phyloP scores from a whole-genome alignment of 2,329 filamentous ascomycete species.

The Colletotrichum sp. region DNA sequence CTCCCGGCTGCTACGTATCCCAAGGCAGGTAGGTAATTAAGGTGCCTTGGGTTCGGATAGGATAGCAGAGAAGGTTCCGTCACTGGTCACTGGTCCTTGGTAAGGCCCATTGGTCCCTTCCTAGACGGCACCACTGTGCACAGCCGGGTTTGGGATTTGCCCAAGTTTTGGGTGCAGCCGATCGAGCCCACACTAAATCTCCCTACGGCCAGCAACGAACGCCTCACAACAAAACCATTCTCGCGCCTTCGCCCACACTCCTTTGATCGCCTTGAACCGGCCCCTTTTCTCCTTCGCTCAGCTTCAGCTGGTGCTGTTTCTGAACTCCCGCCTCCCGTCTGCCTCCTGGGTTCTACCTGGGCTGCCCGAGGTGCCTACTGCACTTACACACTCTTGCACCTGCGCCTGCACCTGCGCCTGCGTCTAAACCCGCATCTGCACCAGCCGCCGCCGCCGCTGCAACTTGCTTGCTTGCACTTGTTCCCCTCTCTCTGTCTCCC shows the following conservation, averaged over 20 bases:
- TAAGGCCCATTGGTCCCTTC: background rate
- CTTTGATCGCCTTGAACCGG: slow-evolving; percentile 17
- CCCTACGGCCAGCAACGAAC: slow-evolving; percentile 20
- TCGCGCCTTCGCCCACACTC: slow-evolving; percentile 10
- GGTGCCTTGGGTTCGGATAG: background rate
- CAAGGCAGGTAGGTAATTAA: background rate
- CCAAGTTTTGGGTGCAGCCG: slow-evolving; percentile 17
- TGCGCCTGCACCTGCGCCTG: background rate
- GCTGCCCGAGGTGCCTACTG: background rate
- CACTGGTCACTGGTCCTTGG: background rate
- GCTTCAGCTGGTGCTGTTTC: background rate
- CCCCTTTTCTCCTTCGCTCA: slow-evolving; percentile 2
- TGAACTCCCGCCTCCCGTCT: background rate
- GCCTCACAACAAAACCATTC: slow-evolving; percentile 14
- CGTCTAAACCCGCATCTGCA: background rate
- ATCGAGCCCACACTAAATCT: slow-evolving; percentile 23
- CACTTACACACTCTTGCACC: background rate
- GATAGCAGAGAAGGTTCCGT: background rate
- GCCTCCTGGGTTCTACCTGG: background rate
- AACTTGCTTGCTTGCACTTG: background rate
- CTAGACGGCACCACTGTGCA: background rate
- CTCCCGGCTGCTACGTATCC: background rate
- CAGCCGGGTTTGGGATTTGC: slow-evolving; percentile 11
- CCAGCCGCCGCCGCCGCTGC: background rate
- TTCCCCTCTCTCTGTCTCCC: background rate